Conservation (phyloP, 305 asterid genomes). For the Fraxinus xanthoxyloides region DNA sequence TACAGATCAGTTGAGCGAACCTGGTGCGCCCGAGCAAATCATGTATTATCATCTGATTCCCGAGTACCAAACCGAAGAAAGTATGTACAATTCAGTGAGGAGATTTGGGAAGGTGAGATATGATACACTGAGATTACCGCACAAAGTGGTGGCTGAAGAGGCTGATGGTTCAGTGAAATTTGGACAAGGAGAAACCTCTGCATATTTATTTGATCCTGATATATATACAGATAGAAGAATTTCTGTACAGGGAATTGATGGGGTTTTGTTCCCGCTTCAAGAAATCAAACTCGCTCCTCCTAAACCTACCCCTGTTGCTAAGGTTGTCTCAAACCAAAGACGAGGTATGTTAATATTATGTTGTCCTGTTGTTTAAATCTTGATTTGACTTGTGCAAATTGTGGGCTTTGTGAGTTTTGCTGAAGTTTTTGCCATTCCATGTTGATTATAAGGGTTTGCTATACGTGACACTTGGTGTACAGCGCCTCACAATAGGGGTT, state of each 20-base stretch:
- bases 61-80: slow-evolving; percentile 91
- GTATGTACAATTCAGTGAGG: slow-evolving; percentile 88
- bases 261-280: slow-evolving; percentile 69
- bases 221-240: slow-evolving; percentile 94
- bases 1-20: slow-evolving; percentile 80
- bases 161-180: slow-evolving; percentile 92
- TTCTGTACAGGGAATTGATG: slow-evolving; percentile 94
- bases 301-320: slow-evolving; percentile 45
- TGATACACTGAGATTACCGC: slow-evolving; percentile 81
- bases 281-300: slow-evolving; percentile 40
- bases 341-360: slow-evolving; percentile 49
- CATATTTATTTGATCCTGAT: slow-evolving; percentile 86
- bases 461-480: not conserved
- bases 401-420: not conserved
- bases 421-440: not conserved
- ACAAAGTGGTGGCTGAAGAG: slow-evolving; percentile 76
- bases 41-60: slow-evolving; percentile 81
- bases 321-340: slow-evolving; percentile 56
- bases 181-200: slow-evolving; percentile 74
- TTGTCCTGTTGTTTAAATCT: slow-evolving; percentile 10
- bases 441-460: not conserved
- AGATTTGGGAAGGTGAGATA: slow-evolving; percentile 77
- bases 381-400: not conserved
- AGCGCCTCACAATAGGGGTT: too few relatives aligned
- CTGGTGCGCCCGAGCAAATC: slow-evolving; percentile 92